Conservation (phyloP, 306 rosid species). For the Corylus avellana region DNA sequence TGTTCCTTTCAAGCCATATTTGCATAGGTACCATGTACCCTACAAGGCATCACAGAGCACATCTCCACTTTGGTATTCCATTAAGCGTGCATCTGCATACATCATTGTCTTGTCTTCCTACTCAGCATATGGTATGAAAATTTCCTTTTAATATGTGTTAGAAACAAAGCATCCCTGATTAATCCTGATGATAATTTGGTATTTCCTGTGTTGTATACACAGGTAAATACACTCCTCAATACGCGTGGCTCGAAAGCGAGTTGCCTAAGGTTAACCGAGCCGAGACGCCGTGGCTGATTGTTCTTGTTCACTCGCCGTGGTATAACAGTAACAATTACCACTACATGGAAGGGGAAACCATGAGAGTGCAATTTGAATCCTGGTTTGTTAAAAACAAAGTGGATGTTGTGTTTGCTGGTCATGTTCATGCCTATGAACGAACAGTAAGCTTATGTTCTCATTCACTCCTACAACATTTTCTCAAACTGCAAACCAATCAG, state of each 20-base stretch:
- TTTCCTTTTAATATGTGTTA: too few species aligned
- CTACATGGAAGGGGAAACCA: neutral
- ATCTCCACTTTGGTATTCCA: conserved; percentile 79
- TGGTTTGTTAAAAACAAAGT: neutral
- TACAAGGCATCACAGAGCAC: conserved; percentile 60
- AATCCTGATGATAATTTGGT: too few species aligned
- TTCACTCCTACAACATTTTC: neutral
- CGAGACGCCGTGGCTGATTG: too few species aligned
- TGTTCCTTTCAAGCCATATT: conserved; percentile 58
- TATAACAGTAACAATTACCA: too few species aligned
- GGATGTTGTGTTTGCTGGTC: neutral
- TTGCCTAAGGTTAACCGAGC: too few species aligned
- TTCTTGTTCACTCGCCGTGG: too few species aligned
- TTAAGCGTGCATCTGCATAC: conserved; percentile 80
- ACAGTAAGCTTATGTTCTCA: neutral
- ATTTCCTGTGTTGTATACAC: too few species aligned
- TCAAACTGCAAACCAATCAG: neutral
- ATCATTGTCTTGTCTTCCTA: conserved; percentile 76
- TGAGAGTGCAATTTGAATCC: neutral
- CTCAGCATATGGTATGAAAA: conserved; percentile 64
- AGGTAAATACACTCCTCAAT: neutral
- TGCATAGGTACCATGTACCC: conserved; percentile 56
- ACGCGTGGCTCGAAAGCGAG: too few species aligned
- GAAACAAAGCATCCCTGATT: too few species aligned
- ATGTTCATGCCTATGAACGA: conserved; percentile 1